Evolutionary conservation across 2,329 filamentous ascomycete genomes (phyloP).

Genomic region (Cytospora piceicola): DNA sequence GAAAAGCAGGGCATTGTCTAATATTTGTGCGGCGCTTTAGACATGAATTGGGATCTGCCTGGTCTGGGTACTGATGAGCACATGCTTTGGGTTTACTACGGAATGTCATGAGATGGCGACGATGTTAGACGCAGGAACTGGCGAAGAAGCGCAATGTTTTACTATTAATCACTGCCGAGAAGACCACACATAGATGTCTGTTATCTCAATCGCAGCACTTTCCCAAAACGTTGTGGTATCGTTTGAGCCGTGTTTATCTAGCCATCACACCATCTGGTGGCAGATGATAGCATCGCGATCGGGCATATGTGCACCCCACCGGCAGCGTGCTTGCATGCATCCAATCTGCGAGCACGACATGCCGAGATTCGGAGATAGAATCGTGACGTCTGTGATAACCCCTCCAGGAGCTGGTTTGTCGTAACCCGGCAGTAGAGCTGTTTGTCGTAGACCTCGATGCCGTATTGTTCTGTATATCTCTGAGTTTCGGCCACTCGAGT

Average conservation of each 20-base stretch:
- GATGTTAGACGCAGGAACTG: neutral
- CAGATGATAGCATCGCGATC: slow-evolving; percentile 18
- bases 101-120: neutral
- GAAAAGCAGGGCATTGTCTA: neutral
- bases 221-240: neutral
- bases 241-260: slow-evolving; percentile 30
- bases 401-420: slow-evolving; percentile 9
- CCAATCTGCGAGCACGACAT: slow-evolving; percentile 10
- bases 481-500: too few species aligned
- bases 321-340: slow-evolving; percentile 9
- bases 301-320: neutral
- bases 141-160: neutral
- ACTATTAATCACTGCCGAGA: neutral
- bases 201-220: neutral
- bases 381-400: slow-evolving; percentile 15
- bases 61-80: neutral
- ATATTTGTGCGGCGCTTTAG: neutral
- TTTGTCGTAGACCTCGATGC: neutral
- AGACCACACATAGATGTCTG: neutral
- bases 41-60: neutral
- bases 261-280: slow-evolving; percentile 19
- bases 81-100: neutral
- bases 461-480: neutral
- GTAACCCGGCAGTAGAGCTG: neutral
- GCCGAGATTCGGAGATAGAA: slow-evolving; percentile 21